Base-by-base conservation (phyloP, 495 filamentous ascomycete genomes). In the Haplographium delicatum region DNA sequence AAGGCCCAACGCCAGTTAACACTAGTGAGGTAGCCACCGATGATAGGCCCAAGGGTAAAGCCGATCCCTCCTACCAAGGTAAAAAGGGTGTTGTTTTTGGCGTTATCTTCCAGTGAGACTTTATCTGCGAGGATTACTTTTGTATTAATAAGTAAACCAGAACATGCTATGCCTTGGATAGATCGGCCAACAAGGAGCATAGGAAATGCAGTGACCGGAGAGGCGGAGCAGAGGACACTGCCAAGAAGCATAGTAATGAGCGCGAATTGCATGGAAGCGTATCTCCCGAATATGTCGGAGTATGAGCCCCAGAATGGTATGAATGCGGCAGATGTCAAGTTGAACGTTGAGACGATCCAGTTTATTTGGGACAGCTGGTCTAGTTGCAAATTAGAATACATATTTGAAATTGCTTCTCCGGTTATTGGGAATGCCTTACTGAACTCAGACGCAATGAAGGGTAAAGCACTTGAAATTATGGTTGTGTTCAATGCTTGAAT, bases 341-440 rank as follows among this genome's bases (percentile, higher is more conserved):
- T 82, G 62, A 79, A 83, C 15, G 78, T 66, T 0, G 80, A 76
- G 41, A 83, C 71, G 57, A 84, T 81, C 79, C 80, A 83, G 57
- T 81, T 83, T 6, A 82, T 65, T 51, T 82, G 73, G 15, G 67
- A 62, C 25, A 81, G 63, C 24, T 53, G n/a, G 28, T 58, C 55
- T 58, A 35, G 11, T 2, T 23, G 26, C 16, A 20, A 35, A 37
- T 28, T n/a, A 30, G 38, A 20, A 10, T 26, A 41, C 23, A 34
- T 19, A 15, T 9, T 13, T 54, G 5, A 40, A 24, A 35, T 8
- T 23, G 4, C 8, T 3, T 5, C n/a, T n/a, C n/a, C n/a, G n/a
- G n/a, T n/a, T n/a, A n/a, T 9, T 8, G 7, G n/a, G 5, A 4
- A 10, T 20, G 16, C 40, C 72, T 30, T 60, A 80, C 78, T 59